Conservation (phyloP, 1,284 basidiomycete genomes). For the Ganoderma leucocontextum region DNA sequence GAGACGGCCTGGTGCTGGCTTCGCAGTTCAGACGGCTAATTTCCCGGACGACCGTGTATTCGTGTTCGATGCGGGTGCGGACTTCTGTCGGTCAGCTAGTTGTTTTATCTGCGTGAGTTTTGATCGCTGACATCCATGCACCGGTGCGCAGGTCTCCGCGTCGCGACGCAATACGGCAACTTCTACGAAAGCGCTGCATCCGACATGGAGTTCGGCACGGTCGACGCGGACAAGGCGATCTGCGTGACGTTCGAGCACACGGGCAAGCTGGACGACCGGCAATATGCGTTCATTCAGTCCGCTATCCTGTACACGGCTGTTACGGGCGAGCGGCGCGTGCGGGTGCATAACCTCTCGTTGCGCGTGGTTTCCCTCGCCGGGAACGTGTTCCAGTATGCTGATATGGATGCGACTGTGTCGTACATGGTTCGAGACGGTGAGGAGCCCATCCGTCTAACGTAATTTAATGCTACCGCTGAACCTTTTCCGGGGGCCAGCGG, state of each 20-base stretch:
- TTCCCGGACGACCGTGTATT: conserved; percentile 81
- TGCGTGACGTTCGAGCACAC: conserved; percentile 72
- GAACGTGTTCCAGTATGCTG: conserved; percentile 93
- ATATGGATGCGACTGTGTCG: conserved; percentile 87
- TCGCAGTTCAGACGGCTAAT: conserved; percentile 82
- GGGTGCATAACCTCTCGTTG: conserved; percentile 87
- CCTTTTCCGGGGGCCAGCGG: conserved; percentile 55
- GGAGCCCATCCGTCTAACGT: conserved; percentile 21
- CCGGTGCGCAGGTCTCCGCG: conserved; percentile 67
- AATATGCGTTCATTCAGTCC: conserved; percentile 88
- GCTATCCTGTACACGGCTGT: conserved; percentile 90
- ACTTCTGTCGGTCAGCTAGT: conserved; percentile 79
- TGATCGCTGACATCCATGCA: neutral
- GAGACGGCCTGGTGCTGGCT: conserved; percentile 74
- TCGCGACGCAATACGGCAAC: conserved; percentile 81
- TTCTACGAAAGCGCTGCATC: conserved; percentile 81
- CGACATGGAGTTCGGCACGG: conserved; percentile 83
- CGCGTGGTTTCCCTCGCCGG: conserved; percentile 86
- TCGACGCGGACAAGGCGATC: conserved; percentile 87
- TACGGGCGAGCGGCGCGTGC: conserved; percentile 84
- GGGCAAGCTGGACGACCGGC: conserved; percentile 76
- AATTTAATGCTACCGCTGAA: neutral
- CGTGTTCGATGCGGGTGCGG: conserved; percentile 84
- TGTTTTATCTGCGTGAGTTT: too few relatives aligned
- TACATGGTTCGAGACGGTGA: conserved; percentile 84